Conservation (phyloP, 306 rosid species). For the Rosa chinensis region DNA sequence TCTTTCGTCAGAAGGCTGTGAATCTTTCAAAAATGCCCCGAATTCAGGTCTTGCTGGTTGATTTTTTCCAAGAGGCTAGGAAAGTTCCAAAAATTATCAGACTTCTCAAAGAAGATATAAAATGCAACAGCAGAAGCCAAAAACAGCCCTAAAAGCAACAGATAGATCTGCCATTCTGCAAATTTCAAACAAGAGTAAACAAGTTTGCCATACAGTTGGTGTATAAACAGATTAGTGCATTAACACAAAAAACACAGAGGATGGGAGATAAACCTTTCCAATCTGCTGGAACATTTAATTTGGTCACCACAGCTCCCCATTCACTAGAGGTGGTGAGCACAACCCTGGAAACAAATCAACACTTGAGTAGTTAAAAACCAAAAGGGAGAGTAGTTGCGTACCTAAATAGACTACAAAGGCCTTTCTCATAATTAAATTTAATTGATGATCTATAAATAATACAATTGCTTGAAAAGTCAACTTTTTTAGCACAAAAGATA, state of each 20-base stretch:
- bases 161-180: conserved; percentile 99
- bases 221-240: neutral
- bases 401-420: neutral
- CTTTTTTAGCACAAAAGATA: neutral
- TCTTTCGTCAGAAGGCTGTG: conserved; percentile 61
- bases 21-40: conserved; percentile 42
- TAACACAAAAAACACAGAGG: neutral
- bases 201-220: neutral
- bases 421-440: neutral
- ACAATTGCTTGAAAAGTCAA: neutral
- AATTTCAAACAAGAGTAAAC: conserved; percentile 21
- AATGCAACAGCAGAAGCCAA: conserved; percentile 69
- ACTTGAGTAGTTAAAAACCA: neutral
- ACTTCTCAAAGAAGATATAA: conserved; percentile 80
- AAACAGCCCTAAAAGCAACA: conserved; percentile 71
- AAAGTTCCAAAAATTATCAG: conserved; percentile 89
- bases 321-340: conserved; percentile 68
- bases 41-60: conserved; percentile 60
- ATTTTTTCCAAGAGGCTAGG: conserved; percentile 61
- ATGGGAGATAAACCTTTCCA: conserved; percentile 74
- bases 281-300: conserved; percentile 84
- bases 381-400: neutral
- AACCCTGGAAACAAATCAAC: conserved; percentile 52
- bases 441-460: neutral
- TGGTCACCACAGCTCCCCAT: conserved; percentile 92